These are phyloP conservation scores for Diaporthe vexans DNA, from an alignment of 2,329 filamentous ascomycete species.

Conservation along the genomic window DNA sequence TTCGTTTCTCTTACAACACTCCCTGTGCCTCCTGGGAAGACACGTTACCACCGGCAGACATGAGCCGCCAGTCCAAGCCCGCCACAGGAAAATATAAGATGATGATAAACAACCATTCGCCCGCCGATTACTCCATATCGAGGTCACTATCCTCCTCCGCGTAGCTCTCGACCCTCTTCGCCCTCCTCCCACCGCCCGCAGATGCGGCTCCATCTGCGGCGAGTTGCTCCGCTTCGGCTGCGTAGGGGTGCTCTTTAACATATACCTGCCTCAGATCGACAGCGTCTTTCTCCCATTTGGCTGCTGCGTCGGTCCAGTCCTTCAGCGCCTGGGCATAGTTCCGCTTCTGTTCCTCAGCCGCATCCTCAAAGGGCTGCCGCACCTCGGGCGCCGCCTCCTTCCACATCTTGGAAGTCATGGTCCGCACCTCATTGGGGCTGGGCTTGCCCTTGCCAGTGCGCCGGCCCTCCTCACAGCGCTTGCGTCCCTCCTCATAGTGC, in stretches of 20 bases:
- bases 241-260: slow-evolving; percentile 65
- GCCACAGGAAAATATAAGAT: neutral
- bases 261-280: slow-evolving; percentile 66
- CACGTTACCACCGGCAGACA: neutral
- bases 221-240: slow-evolving; percentile 51
- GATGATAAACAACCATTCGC: neutral
- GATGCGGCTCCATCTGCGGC: slow-evolving; percentile 24
- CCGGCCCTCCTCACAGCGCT: slow-evolving; percentile 75
- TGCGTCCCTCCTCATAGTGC: slow-evolving; percentile 74
- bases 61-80: neutral
- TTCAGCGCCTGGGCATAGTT: slow-evolving; percentile 70
- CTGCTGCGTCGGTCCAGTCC: slow-evolving; percentile 72
- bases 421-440: slow-evolving; percentile 84
- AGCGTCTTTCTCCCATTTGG: slow-evolving; percentile 80
- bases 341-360: slow-evolving; percentile 79
- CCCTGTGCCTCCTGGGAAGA: neutral
- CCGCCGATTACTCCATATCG: slow-evolving; percentile 46
- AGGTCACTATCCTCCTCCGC: slow-evolving; percentile 55
- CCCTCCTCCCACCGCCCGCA: slow-evolving; percentile 41
- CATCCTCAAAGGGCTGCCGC: slow-evolving; percentile 83
- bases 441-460: slow-evolving; percentile 74
- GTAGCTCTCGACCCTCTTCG: slow-evolving; percentile 53
- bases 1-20: slow-evolving; percentile 17
- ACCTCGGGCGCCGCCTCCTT: slow-evolving; percentile 78
- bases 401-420: slow-evolving; percentile 92